Conservation (phyloP, 176 grass and related monocot species). For the Elymus sibiricus region DNA sequence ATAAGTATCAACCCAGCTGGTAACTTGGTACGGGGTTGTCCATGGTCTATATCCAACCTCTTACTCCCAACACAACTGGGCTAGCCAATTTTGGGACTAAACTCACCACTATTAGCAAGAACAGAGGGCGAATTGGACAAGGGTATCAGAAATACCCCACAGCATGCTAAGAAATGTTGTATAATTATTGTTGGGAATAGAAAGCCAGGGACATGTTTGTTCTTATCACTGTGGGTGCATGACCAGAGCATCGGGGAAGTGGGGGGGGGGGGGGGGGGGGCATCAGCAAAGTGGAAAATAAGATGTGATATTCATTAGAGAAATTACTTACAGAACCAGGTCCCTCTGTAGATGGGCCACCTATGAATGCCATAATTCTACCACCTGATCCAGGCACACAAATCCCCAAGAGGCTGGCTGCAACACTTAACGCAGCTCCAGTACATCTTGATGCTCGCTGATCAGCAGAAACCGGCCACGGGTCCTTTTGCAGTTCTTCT, state of each 20-base stretch:
- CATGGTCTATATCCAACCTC: background rate
- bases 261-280: too few species aligned
- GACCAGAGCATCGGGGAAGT: background rate
- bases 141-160: background rate
- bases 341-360: slow-evolving; percentile 83
- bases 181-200: background rate
- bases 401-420: slow-evolving; percentile 67
- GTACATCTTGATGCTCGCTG: slow-evolving; percentile 83
- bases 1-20: background rate
- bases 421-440: slow-evolving; percentile 76
- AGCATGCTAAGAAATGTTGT: background rate
- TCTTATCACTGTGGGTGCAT: background rate
- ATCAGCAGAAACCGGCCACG: slow-evolving; percentile 75
- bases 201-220: background rate
- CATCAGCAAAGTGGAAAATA: background rate
- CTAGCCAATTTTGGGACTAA: slow-evolving; percentile 12
- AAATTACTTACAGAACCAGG: slow-evolving; percentile 70
- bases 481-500: slow-evolving; percentile 92
- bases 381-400: slow-evolving; percentile 92
- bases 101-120: background rate
- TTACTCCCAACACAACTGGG: background rate
- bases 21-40: background rate
- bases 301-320: background rate
- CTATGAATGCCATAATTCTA: slow-evolving; percentile 95
- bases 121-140: background rate